Base-by-base conservation (phyloP, 2,329 filamentous ascomycete genomes). In the Xylariales sp. region DNA sequence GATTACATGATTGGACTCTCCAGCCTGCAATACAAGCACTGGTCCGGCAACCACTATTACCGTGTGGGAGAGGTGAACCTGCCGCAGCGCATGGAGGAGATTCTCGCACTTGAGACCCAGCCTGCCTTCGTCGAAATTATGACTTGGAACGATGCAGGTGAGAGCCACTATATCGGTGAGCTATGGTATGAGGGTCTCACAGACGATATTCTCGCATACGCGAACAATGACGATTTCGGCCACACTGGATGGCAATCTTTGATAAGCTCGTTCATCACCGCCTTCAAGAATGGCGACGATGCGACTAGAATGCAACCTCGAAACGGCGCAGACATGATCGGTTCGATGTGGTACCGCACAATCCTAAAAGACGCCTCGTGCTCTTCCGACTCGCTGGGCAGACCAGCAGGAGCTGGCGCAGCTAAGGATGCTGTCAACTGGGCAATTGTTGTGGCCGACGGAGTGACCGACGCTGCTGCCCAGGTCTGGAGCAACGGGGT, bases 1-100 rank as follows among this genome's bases (percentile, higher is more conserved):
- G 34, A 48, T 3, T 65, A 65, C 44, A 58, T 65, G 53, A 59
- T 64, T 45, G 58, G 58, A 40, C 48, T 61, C 6, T 60, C 56
- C 20, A 28, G 52, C 3, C 48, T 61, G 20, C 58, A 61, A 42
- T 63, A 59, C 44, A 60, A 60, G 47, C 52, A 58, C 44, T 56
- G 53, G 48, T 58, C 53, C 19, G 54, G 53, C 19, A 46, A 55
- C 34, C 52, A 51, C 16, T 55, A 53, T 43, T 65, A 63, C 48
- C 58, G 60, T 7, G 31, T 44, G 6, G 62, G 61, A 31, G 60
- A 60, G 40, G 52, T 57, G 25, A 63, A 57, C 41, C 43, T 65
- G 12, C 58, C 56, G 12, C 48, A 58, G 40, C 59, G 62, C 22
- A 63, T 66, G 56, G 48, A 51, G 24, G 55, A 63, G 43, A 60